A percentile compares a stretch with the other conserved stretches of the same genome.
These are phyloP conservation scores for Cladosporium sphaerospermum DNA, from an alignment of 2,329 filamentous ascomycete genomes.

Conservation along the genomic window DNA sequence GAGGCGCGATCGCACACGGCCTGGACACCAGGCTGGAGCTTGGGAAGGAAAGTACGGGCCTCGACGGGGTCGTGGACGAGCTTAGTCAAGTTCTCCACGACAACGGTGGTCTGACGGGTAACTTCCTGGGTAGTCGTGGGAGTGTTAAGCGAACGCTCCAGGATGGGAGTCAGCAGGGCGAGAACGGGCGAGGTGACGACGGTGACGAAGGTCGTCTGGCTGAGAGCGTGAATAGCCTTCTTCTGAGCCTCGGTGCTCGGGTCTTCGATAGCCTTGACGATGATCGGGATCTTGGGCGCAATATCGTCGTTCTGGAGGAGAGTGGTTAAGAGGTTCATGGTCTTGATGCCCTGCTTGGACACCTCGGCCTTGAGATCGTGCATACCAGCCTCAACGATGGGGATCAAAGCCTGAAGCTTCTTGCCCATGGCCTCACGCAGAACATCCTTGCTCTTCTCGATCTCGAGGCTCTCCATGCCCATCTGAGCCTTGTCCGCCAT, in stretches of 20 bases:
- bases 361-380: conserved; percentile 90
- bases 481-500: conserved; percentile 95
- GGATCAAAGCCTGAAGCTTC: conserved; percentile 79
- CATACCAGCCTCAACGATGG: conserved; percentile 87
- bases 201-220: conserved; percentile 97
- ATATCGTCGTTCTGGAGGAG: conserved; percentile 97
- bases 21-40: conserved; percentile 89
- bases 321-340: conserved; percentile 84
- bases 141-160: conserved; percentile 89
- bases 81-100: conserved; percentile 96
- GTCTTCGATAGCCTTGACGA: conserved; percentile 93
- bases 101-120: conserved; percentile 88
- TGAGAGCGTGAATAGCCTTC: conserved; percentile 94
- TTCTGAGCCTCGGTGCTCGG: conserved; percentile 82
- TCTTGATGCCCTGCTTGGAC: conserved; percentile 78
- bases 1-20: conserved; percentile 80
- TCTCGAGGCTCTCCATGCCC: conserved; percentile 73
- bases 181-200: conserved; percentile 93
- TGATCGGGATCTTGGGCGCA: conserved; percentile 78
- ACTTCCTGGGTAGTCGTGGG: conserved; percentile 90
- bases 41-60: conserved; percentile 89
- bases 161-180: conserved; percentile 85
- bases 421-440: conserved; percentile 86
- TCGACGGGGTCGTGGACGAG: conserved; percentile 94
- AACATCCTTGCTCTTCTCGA: conserved; percentile 81